Percentiles rank a stretch among this genome's conserved stretches.
phyloP scores from a whole-genome alignment of 1,139 yeast genomes.

The Dujonia santamariae region DNA sequence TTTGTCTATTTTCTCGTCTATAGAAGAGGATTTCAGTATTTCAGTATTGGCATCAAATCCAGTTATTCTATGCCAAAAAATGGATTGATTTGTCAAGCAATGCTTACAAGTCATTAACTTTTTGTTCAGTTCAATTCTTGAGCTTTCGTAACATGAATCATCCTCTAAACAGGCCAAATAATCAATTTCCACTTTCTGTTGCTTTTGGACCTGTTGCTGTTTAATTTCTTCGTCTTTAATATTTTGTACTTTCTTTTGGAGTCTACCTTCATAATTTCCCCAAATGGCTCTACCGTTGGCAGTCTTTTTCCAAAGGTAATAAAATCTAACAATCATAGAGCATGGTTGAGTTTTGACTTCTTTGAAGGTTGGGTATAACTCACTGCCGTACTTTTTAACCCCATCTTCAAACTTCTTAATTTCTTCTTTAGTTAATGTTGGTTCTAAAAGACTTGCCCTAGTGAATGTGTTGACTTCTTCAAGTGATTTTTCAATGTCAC shows the following conservation, averaged over 20 bases:
- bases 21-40: conserved; percentile 12
- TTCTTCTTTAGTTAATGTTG: conserved; percentile 67
- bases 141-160: conserved; percentile 65
- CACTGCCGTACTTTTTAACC: conserved; percentile 73
- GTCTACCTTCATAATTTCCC: conserved; percentile 79
- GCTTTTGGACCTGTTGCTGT: conserved; percentile 7
- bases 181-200: conserved; percentile 20
- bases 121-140: conserved; percentile 34
- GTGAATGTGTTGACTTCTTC: conserved; percentile 40
- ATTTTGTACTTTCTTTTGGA: conserved; percentile 48
- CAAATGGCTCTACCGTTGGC: conserved; percentile 70
- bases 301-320: conserved; percentile 90
- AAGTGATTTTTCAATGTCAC: conserved; percentile 49
- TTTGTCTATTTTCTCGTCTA: conserved; percentile 21
- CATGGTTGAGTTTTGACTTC: conserved; percentile 68
- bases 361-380: conserved; percentile 68
- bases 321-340: conserved; percentile 79
- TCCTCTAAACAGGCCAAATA: conserved; percentile 62
- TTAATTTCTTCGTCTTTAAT: conserved; percentile 28
- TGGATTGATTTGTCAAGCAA: conserved; percentile 53
- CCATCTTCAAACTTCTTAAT: conserved; percentile 70
- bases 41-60: conserved; percentile 47
- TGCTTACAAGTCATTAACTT: conserved; percentile 58
- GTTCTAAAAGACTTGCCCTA: conserved; percentile 64
- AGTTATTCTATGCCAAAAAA: conserved; percentile 71